Base-by-base conservation (phyloP, 805 yeast species). In the Wilhelminamyces savonicus region DNA sequence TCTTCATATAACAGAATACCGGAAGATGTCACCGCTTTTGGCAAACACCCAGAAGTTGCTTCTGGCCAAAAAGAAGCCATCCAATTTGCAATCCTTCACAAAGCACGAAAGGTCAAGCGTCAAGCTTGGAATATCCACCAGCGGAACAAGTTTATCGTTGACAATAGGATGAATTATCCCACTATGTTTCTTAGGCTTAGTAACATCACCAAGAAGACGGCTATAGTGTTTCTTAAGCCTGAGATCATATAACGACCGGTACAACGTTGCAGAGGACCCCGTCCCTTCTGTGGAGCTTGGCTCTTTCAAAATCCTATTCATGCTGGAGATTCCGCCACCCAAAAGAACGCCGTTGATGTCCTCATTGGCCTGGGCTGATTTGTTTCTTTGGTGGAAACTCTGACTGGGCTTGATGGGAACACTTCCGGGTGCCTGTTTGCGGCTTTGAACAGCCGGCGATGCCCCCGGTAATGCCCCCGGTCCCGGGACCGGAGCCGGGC, bases 11-110 rank as follows among this genome's bases (percentile, higher is more conserved):
- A 56, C 48, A 27, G 27, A 29, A 34, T 54, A 62, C 26, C 48
- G 51, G 40, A 63, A 61, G 4, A 63, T 47, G 41, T 64, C 70
- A 3, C 70, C 70, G 29, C 50, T 55, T 31, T 54, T 59, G 7
- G 59, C 59, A 42, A 53, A 59, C 24, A 61, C 48, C 67, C 66
- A 62, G 32, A 63, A 52, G 28, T 43, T 42, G 10, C 24, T 21
- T 1, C 41, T 35, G 24, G 52, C 62, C 9, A 59, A 33, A 27
- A 55, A 50, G 16, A 58, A 44, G 5, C 56, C 57, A 20, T 53
- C 56, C 12, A 64, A 46, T 31, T 57, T 59, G 5, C 67, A 66
- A 35, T 62, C 61, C 14, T 45, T 43, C 11, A 55, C 44, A 35
- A 56, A 50, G 17, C 44, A 31, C 4, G 62, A 52, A 19, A 63